Conservation (phyloP, 2,329 filamentous ascomycete species). For the Colletotrichum salicis region DNA sequence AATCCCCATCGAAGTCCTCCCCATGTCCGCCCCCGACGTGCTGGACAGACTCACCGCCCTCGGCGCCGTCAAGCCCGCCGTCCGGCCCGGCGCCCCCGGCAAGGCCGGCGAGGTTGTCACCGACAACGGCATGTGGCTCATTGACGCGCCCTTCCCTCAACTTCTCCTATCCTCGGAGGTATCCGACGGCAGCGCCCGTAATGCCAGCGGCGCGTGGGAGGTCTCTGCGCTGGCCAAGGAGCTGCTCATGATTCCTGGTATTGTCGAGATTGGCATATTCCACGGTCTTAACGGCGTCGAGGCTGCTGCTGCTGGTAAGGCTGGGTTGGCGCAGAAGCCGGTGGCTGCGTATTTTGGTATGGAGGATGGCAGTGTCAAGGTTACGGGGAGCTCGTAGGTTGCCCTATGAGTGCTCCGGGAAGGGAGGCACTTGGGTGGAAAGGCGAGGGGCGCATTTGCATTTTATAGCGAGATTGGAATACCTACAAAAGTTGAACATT, state of each 20-base stretch:
- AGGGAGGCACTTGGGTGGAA: too few species aligned
- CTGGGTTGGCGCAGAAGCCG: slow-evolving; percentile 84
- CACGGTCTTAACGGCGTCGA: slow-evolving; percentile 81
- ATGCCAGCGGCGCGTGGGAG: slow-evolving; percentile 77
- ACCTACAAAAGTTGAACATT: not conserved
- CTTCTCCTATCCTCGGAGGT: slow-evolving; percentile 72
- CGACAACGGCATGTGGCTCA: slow-evolving; percentile 76
- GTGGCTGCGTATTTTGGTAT: slow-evolving; percentile 96
- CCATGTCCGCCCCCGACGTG: slow-evolving; percentile 82
- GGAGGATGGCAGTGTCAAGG: slow-evolving; percentile 76
- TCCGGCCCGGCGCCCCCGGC: slow-evolving; percentile 77
- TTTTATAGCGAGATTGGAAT: slow-evolving; percentile 3
- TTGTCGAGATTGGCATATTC: slow-evolving; percentile 93
- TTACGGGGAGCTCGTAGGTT: slow-evolving; percentile 42
- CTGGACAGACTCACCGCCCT: slow-evolving; percentile 77
- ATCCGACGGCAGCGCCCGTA: slow-evolving; percentile 46
- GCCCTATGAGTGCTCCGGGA: too few species aligned
- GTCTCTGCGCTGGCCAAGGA: slow-evolving; percentile 77
- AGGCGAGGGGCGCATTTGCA: not conserved
- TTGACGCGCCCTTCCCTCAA: slow-evolving; percentile 88
- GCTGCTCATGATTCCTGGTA: slow-evolving; percentile 85
- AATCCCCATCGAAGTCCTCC: slow-evolving; percentile 94
- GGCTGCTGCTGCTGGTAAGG: slow-evolving; percentile 61
- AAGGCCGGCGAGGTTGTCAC: slow-evolving; percentile 82
- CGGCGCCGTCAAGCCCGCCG: slow-evolving; percentile 75